phyloP scores from a whole-genome alignment of 2,329 filamentous ascomycete genomes.

The Fusarium brachygibbosum region DNA sequence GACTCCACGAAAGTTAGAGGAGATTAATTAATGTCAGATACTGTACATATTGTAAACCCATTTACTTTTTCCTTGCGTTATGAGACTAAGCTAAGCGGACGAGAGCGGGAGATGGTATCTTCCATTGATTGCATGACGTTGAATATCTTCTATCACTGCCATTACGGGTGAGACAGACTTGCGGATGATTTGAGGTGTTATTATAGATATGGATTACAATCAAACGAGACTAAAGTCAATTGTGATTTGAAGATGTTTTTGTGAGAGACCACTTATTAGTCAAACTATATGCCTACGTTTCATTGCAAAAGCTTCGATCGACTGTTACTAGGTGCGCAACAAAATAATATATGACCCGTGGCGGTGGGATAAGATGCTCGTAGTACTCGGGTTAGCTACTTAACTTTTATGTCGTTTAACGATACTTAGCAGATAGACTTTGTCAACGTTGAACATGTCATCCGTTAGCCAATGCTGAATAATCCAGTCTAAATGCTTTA shows the following conservation, averaged over 20 bases:
- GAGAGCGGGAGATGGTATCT: constrained; percentile 20
- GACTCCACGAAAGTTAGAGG: constrained; percentile 27
- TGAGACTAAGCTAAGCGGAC: constrained; percentile 36
- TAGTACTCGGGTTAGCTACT: not conserved
- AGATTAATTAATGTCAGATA: constrained; percentile 51
- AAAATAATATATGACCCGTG: not conserved
- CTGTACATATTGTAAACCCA: constrained; percentile 49
- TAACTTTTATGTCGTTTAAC: not conserved
- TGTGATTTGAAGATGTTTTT: not conserved
- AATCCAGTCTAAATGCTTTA: not conserved
- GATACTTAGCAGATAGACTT: not conserved
- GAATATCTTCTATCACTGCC: constrained; percentile 21
- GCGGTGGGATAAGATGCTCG: not conserved
- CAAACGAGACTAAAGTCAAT: constrained; percentile 8
- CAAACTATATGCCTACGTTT: not conserved
- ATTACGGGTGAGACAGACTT: constrained; percentile 12
- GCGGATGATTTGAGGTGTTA: constrained; percentile 26
- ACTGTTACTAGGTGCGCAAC: not conserved
- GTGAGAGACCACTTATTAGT: not conserved
- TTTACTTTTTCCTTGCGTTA: constrained; percentile 41
- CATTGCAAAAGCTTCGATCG: not conserved
- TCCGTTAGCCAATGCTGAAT: not conserved
- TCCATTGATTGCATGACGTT: constrained; percentile 26
- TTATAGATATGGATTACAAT: constrained; percentile 16
- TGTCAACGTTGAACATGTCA: not conserved